Conservation (phyloP, 2,329 filamentous ascomycete species). For the Huntiella omanensis region DNA sequence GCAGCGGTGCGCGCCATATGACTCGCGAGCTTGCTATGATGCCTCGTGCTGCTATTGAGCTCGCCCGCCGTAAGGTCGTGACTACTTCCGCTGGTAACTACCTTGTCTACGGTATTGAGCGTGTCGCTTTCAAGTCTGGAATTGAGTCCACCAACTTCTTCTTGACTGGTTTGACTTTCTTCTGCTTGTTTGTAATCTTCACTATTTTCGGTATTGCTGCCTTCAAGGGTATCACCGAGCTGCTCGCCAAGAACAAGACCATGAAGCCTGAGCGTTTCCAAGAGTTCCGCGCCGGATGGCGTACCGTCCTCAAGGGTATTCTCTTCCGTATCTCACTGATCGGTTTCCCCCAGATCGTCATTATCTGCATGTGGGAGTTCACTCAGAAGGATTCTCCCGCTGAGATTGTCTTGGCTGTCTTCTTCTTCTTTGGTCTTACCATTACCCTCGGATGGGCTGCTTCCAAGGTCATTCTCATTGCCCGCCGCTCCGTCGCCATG, state of each 20-base stretch:
- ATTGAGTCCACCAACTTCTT: constrained; percentile 90
- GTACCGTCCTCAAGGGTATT: constrained; percentile 80
- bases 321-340: constrained; percentile 80
- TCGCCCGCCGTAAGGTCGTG: constrained; percentile 37
- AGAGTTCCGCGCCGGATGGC: constrained; percentile 90
- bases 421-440: constrained; percentile 70
- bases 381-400: constrained; percentile 71
- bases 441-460: constrained; percentile 69
- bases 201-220: constrained; percentile 52
- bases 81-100: constrained; percentile 35
- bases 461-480: constrained; percentile 75
- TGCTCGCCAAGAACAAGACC: constrained; percentile 52
- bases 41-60: constrained; percentile 22
- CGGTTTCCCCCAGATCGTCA: constrained; percentile 77
- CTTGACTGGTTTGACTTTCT: constrained; percentile 78
- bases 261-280: constrained; percentile 75
- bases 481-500: constrained; percentile 71
- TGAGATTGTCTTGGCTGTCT: constrained; percentile 68
- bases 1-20: constrained; percentile 23
- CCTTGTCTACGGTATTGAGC: constrained; percentile 63
- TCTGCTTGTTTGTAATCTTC: constrained; percentile 62
- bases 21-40: constrained; percentile 34
- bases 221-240: constrained; percentile 69
- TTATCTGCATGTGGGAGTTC: constrained; percentile 86
- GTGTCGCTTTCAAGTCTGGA: constrained; percentile 66